Evolutionary conservation across 805 yeast genomes (phyloP), one percentile per base, ranked within the genome.

Genomic region (Pichia nakasei): DNA sequence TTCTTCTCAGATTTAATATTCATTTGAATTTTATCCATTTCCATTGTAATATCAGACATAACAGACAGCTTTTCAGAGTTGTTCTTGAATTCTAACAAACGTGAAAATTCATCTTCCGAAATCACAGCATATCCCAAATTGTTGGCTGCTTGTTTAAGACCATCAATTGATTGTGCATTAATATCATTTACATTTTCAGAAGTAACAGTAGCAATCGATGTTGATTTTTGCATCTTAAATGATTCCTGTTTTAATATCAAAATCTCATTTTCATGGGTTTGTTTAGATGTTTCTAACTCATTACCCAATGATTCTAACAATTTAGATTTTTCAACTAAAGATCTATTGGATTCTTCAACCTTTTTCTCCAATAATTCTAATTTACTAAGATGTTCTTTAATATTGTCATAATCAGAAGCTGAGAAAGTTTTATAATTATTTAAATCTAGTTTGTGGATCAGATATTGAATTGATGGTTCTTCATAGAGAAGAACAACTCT

Each of bases 41-140:
- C 51, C 31, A 39, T 37, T 7, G 48, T 27, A 37, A 35, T 32
- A 42, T 11, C 9, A 11, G 27, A 24, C 9, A 11, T 24, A 11
- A 4, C 3, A 11, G 9, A 11, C 9, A 24, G 13, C 3, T 24
- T 24, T 24, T 24, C 27, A 24, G 12, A 24, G 13, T 24, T 24
- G 2, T 24, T 24, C 13, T 24, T 24, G 12, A 11, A 24, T 24
- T 24, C 27, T 3, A 24, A 11, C 12, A 24, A 8, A 11, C 13
- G 9, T 11, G 27, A 6, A 5, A 24, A 24, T 11, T 24, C 27
- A 11, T 44, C 36, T 13, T 27, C 26, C 2, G 57, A 49, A 13
- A 61, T 17, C 20, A 59, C 48, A 13, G 45, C 50, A 33, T 55
- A 56, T 5, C 67, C 69, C 27, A 52, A 43, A 2, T 39, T 43